Base-by-base conservation (phyloP, 768 basidiomycete species). In the Leccinum subtestaceum region DNA sequence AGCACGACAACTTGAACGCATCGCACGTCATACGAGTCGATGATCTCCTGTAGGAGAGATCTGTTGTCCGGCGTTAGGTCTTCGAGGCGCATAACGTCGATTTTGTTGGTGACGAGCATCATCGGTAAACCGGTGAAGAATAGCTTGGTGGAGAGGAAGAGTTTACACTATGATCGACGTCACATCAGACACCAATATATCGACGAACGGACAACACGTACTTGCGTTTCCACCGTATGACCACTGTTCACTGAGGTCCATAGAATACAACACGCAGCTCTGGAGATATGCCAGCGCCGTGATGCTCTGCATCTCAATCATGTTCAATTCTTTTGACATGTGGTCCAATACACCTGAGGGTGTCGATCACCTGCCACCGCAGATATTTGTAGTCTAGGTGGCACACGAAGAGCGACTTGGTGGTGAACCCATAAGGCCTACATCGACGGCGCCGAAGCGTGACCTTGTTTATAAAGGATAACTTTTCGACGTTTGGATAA, bases 371-470 rank as follows among this genome's bases (percentile, higher is more conserved):
- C 27, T 27, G 27, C 27, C 27, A 27, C 27, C 27, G 27, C 27
- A 27, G 27, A 27, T 27, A 27, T 27, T 27, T 27, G 27, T 27
- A 27, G 27, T 27, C 27, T 27, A 27, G 27, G 27, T 27, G 27
- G 27, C 27, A 7, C 27, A 27, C 27, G 27, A 27, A 27, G 27
- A 27, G 27, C 27, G 27, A 95, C 76, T 98, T 98, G 31, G 97
- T 99, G 50, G 97, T 99, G 80, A 99, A 99, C 1, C 96, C 97
- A 71, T 98, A 99, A 36, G 97, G 97, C 75, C 98, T 96, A 99
- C 96, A 72, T 99, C 97, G 67, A 99, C 97, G 71, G 98, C 97
- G 53, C 52, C 97, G 31, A 9, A 10, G 89, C 25, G 97, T 98
- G 70, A 99, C 93, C 76, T 98, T 98, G 87, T 99, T 99, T 68